Evolutionary conservation across 805 yeast genomes (phyloP), one percentile per base, ranked within the genome.

Genomic region (Suhomyces canberraensis): DNA sequence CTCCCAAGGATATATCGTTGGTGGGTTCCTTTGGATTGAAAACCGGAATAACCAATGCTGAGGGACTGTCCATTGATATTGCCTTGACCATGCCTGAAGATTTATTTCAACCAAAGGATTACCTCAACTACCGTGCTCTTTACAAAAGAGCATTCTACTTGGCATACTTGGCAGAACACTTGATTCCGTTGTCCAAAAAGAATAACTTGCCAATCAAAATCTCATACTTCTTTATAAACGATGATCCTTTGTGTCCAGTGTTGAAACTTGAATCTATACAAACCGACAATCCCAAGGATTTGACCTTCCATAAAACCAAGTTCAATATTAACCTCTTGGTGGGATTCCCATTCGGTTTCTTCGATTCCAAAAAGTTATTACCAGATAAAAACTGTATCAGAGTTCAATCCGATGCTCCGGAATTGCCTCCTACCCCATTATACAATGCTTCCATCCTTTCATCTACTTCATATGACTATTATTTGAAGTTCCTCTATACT

Each of bases 1-100:
- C 79, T 11, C 98, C 98, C 0, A 75, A 74, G 38, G 80, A 78
- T 46, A 78, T 91, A 11, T 78, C 89, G 7, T 71, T 93, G 26
- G 83, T 87, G 7, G 98, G 98, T 1, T 80, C 95, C 5, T 91
- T 87, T 66, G 93, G 96, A 3, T 68, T 91, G 46, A 87, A 87
- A 50, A 80, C 95, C 0, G 88, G 84, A 3, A 81, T 86, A 15
- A 26, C 43, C 22, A 34, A 28, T 13, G 81, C 82, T 17, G 52
- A 61, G 25, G 84, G 85, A 0, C 69, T 78, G 56, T 66, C 86
- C 4, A 75, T 91, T 16, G 98, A 93, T 57, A 74, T 93, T 19
- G 72, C 84, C 21, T 69, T 91, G 27, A 80, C 86, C 3, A 91
- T 93, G 90, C 96, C 97, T 4, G 61, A 66, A 35, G 61, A 65